Base-by-base conservation (phyloP, 495 filamentous ascomycete genomes). In the Annulohypoxylon bovei region DNA sequence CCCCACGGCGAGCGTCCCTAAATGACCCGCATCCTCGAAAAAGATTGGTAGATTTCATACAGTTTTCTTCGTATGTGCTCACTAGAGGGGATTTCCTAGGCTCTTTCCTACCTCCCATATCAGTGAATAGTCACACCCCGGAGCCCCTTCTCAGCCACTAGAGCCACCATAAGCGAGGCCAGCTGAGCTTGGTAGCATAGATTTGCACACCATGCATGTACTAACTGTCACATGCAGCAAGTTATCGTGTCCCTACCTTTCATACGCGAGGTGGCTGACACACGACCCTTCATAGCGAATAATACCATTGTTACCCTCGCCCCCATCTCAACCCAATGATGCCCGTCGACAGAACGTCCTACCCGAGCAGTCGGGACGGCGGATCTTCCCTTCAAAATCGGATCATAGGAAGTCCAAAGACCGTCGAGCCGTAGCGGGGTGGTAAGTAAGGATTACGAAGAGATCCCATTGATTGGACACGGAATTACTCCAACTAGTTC, bases 141-240 rank as follows among this genome's bases (percentile, higher is more conserved):
- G 9, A 3, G 25, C 20, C 42, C 59, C 42, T 33, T 40, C 9
- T 57, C 40, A 50, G 40, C 42, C 33, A 52, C 40, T 0, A 39
- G 23, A 18, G 1, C 40, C 6, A 23, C 28, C 8, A 11, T 33
- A 68, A 59, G 54, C 65, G 54, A 57, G 44, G 6, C n/a, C 32
- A 64, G 63, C 59, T 63, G 62, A 44, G 56, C 20, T 63, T 25
- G 39, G 44, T 30, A 11, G 57, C 23, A 46, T 16, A 22, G 46
- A 11, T 35, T 55, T 64, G 37, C 53, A 44, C 28, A 60, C 52
- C 42, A 72, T 68, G 70, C 70, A 65, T 35, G 42, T 50, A 57
- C 65, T 61, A 65, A 60, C 60, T 65, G 55, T 72, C 62, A 57
- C 65, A 60, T 72, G 70, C 70, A 72, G 64, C 28, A 64, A 39